A percentile compares a stretch with the other conserved stretches of the same genome.
Conservation (phyloP, 2,329 filamentous ascomycete species). For the Talaromyces sp. region DNA sequence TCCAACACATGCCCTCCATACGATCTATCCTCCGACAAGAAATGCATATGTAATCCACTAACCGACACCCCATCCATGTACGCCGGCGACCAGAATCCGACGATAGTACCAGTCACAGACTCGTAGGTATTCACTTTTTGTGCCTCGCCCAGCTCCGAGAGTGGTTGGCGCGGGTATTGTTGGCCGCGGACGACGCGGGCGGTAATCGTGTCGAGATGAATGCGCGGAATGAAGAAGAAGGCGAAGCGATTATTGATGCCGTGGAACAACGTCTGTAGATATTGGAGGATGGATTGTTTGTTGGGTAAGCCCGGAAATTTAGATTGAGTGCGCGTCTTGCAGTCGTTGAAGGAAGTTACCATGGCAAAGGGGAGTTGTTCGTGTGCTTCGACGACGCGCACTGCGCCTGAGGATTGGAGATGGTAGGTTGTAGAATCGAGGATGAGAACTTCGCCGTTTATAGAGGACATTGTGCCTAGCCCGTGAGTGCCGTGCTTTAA, state of each 20-base stretch:
- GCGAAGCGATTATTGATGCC: slow-evolving; percentile 17
- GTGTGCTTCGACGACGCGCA: slow-evolving; percentile 15
- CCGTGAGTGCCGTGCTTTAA: slow-evolving; percentile 18
- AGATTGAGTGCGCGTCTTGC: slow-evolving; percentile 16
- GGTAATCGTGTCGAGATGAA: slow-evolving; percentile 13
- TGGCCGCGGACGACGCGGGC: slow-evolving; percentile 21
- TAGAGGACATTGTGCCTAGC: slow-evolving; percentile 19
- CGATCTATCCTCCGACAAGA: slow-evolving; percentile 19
- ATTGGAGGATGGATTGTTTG: slow-evolving; percentile 13
- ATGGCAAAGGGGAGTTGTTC: slow-evolving; percentile 21
- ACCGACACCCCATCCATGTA: slow-evolving; percentile 21
- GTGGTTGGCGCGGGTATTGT: slow-evolving; percentile 19
- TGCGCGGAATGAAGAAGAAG: slow-evolving; percentile 16
- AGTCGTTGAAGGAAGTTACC: slow-evolving; percentile 17
- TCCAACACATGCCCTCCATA: slow-evolving; percentile 20
- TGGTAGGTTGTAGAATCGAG: slow-evolving; percentile 19
- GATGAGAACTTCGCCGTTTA: slow-evolving; percentile 21
- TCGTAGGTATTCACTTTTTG: slow-evolving; percentile 19
- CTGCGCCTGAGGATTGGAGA: slow-evolving; percentile 9
- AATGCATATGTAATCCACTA: slow-evolving; percentile 21
- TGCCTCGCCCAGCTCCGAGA: slow-evolving; percentile 18
- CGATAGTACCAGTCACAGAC: slow-evolving; percentile 8
- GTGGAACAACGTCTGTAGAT: slow-evolving; percentile 10
- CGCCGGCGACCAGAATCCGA: slow-evolving; percentile 20
- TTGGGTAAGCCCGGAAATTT: slow-evolving; percentile 9